Evolutionary conservation across 257 asterid genomes (phyloP).

Genomic region (Scutellaria minor): DNA sequence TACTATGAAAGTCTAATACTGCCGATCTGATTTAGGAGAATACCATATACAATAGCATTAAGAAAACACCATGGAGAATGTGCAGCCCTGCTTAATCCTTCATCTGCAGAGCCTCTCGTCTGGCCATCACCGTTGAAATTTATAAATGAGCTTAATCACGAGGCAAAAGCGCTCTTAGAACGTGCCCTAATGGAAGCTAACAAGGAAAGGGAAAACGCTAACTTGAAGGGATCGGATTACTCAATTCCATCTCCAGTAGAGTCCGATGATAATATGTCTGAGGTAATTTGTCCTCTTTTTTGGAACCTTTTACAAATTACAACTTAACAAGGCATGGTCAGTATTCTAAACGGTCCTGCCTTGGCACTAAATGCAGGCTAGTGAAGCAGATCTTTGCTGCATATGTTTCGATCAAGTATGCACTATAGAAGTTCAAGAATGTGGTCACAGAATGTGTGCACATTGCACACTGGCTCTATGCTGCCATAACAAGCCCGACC

Average conservation of each 20-base stretch:
- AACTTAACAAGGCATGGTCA: background rate
- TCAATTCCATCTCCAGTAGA: constrained; percentile 55
- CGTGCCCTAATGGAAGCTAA: constrained; percentile 80
- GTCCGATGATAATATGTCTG: constrained; percentile 68
- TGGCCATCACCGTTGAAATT: constrained; percentile 96
- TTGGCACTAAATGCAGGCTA: constrained; percentile 46
- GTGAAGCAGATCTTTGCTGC: constrained; percentile 76
- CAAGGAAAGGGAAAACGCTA: constrained; percentile 67
- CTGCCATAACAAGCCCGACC: constrained; percentile 91
- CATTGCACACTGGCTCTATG: constrained; percentile 84
- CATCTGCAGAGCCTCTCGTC: constrained; percentile 92
- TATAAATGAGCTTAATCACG: constrained; percentile 80
- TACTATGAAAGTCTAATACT: background rate
- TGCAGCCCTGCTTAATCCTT: constrained; percentile 86
- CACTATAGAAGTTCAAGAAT: constrained; percentile 78
- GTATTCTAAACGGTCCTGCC: background rate
- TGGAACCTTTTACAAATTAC: background rate
- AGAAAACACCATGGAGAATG: constrained; percentile 73
- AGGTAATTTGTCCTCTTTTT: constrained; percentile 50
- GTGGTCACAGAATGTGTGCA: constrained; percentile 96
- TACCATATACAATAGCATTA: constrained; percentile 81
- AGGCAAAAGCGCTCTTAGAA: constrained; percentile 74
- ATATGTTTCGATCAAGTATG: constrained; percentile 91
- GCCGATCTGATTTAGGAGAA: constrained; percentile 56
- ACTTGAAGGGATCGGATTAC: constrained; percentile 56